Evolutionary conservation across 106 monocot species (phyloP), one percentile per base, ranked within the genome.

Genomic region (Dioscorea zingiberensis): DNA sequence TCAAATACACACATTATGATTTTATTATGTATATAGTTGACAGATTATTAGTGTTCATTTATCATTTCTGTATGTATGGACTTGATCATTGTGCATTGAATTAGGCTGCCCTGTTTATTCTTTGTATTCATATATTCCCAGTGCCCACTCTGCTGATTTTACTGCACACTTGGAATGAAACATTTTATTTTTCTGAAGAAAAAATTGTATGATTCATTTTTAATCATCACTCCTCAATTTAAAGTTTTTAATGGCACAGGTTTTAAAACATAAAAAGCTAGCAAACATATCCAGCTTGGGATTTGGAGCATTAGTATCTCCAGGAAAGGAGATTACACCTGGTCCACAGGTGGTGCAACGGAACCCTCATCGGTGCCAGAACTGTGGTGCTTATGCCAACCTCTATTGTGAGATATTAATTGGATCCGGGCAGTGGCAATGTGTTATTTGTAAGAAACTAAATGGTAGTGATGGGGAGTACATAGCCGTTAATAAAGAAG

Each of bases 341-440:
- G 92, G 92, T 53, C 80, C 88, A 63, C 83, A 80, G 60, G 74
- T 89, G 64, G 78, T 93, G 38, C 78, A 89, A 22, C 92, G 83
- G 57, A 89, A 86, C 26, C 88, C 97, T 64, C 84, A 89, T 47
- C 83, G 93, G 38, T 98, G 98, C 67, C 75, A 76, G 61, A 93
- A 84, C 26, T 98, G 98, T 70, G 98, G 98, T 23, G 98, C 98
- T 30, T 98, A 89, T 71, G 77, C 73, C 14, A 98, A 89, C 49
- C 53, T 86, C 21, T 98, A 82, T 27, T 93, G 83, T 64, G 77
- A 98, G 60, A 71, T 98, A 75, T 65, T 80, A 58, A 67, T 92
- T 29, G 86, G 71, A 54, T 89, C 93, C n/a, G 98, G 98, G 14
- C 74, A 98, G 73, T 98, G 98, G 98, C 88, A 93, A 49, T 98